Base-by-base conservation (phyloP, 768 basidiomycete genomes). In the Boletellus sp. region DNA sequence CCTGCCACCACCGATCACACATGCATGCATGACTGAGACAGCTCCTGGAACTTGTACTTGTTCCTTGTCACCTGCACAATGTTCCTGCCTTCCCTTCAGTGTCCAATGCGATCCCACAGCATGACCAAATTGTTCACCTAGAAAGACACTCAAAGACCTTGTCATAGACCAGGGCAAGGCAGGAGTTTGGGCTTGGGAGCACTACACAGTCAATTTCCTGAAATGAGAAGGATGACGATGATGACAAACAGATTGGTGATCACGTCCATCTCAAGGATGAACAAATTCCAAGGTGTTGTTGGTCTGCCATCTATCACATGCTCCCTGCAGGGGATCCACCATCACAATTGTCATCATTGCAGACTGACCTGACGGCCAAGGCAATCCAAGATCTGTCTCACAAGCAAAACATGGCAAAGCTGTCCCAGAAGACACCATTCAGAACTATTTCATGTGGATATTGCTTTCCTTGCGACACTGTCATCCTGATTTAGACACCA, bases 381-480 rank as follows among this genome's bases (percentile, higher is more conserved):
- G n/a, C n/a, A n/a, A n/a, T n/a, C n/a, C n/a, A n/a, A n/a, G n/a
- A n/a, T n/a, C n/a, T n/a, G n/a, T n/a, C n/a, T n/a, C n/a, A n/a
- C n/a, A n/a, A 1, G 68, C 74, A 52, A 84, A 83, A 63, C 74
- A 80, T 48, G 81, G 78, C 51, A 78, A 87, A 45, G 80, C 83
- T 3, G 82, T 97, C 47, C 79, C 91, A 1, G 96, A 99, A 72
- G 94, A 96, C 54, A 87, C 87, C 8, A 81, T 99, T 36, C 98
- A 96, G 96, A 81, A 82, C 61, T 97, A 95, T 65, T 94, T 99
- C 62, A 83, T 90, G 74, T 96, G 98, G 64, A 88, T 95, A 42
- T 73, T 93, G 1, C 76, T 89, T 32, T 96, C 96, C 0, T 74
- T 98, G 33, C 85, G 89, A 53, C 83, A 97, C 62, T 99, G 96